Conservation (phyloP, 2,329 filamentous ascomycete genomes). For the Graphiopsis chlorocephala region DNA sequence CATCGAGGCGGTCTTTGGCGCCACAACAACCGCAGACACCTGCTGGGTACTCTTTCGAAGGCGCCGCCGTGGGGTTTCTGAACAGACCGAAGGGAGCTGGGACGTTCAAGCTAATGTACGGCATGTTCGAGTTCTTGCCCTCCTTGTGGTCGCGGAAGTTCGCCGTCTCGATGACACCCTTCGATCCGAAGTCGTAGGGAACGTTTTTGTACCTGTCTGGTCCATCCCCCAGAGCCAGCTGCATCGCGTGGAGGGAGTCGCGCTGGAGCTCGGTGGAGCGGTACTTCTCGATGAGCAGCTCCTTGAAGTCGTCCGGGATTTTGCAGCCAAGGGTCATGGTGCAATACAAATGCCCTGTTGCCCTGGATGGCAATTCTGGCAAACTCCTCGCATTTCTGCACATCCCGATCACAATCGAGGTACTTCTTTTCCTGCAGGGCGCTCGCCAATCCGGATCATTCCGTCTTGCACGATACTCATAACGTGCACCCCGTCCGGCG, state of each 20-base stretch:
- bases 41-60: neutral
- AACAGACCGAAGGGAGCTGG: neutral
- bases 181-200: slow-evolving; percentile 18
- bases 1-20: neutral
- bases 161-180: neutral
- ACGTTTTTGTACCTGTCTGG: slow-evolving; percentile 16
- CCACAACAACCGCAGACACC: slow-evolving; percentile 11
- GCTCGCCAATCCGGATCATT: slow-evolving; percentile 37
- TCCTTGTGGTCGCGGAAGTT: neutral
- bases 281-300: slow-evolving; percentile 15
- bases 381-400: neutral
- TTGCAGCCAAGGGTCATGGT: slow-evolving; percentile 20
- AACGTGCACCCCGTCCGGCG: slow-evolving; percentile 41
- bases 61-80: neutral
- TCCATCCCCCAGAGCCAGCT: slow-evolving; percentile 15
- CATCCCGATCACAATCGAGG: neutral
- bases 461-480: slow-evolving; percentile 52
- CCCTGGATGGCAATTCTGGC: neutral
- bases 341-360: neutral
- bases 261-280: slow-evolving; percentile 8
- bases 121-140: neutral
- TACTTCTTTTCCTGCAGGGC: neutral
- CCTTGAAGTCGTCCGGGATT: slow-evolving; percentile 4
- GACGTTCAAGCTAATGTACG: neutral
- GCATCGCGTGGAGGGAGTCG: slow-evolving; percentile 16